Base-by-base conservation (phyloP, 1,139 yeast genomes). In the Hemisphaericaspora lyxosophila region DNA sequence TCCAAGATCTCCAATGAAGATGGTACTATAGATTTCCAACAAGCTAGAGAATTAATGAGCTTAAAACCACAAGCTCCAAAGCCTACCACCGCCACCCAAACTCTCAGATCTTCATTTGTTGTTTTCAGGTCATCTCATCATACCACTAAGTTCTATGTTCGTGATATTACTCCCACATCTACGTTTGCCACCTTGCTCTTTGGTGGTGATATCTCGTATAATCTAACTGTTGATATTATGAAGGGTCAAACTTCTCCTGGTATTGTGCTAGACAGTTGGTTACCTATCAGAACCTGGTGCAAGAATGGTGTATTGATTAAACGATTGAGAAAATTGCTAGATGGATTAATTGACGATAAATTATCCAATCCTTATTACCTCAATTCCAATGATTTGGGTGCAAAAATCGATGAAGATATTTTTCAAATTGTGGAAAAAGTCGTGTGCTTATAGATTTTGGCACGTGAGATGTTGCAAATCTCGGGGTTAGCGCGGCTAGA, bases 221-320 rank as follows among this genome's bases (percentile, higher is more conserved):
- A 90, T 50, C 61, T 87, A 27, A 60, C 64, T 6, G 53, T 60
- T 4, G 53, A 62, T 32, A 42, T 68, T 2, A 53, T 61, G 2
- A 63, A 67, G 1, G 66, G 66, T 4, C 57, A 54, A 24, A 64
- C 73, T 8, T 75, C 82, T 0, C 84, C 86, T 0, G 88, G 89
- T 34, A 70, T 83, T 40, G 73, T 83, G 19, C 55, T 89, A 41
- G 95, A 85, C 52, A 72, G 75, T 35, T 85, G 96, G 96, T 61
- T 85, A 23, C 89, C 95, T 7, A 68, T 92, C 25, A 70, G 86
- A 47, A 86, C 96, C 3, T 89, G 97, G 97, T 86, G 96, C 47
- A 85, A 94, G 50, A 88, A 90, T 53, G 97, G 94, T 1, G 95
- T 92, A 4, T 65, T 90, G 37, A 74, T 89, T 27, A 85, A 85